A percentile compares a stretch with the other conserved stretches of the same genome.
Evolutionary conservation across 1,284 basidiomycete species (phyloP).

Genomic region (Leccinum laetum): DNA sequence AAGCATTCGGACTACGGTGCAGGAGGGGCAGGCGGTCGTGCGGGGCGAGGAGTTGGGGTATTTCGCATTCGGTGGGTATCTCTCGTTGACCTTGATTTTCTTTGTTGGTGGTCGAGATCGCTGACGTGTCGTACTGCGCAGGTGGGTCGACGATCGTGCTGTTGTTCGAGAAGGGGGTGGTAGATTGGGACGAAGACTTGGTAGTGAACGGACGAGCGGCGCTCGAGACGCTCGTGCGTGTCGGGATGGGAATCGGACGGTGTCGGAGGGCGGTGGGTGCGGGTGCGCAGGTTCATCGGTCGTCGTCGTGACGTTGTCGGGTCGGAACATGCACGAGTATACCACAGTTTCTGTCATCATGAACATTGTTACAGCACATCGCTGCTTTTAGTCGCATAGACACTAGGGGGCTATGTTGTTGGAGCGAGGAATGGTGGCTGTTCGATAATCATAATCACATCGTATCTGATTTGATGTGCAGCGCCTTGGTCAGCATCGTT

Average conservation of each 20-base stretch:
- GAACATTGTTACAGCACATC: not conserved
- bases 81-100: not conserved
- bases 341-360: not conserved
- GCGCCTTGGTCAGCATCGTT: not conserved
- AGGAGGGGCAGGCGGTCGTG: slow-evolving; percentile 77
- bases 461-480: not conserved
- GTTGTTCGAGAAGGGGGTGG: slow-evolving; percentile 79
- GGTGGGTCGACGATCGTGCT: slow-evolving; percentile 90
- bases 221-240: slow-evolving; percentile 86
- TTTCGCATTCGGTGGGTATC: slow-evolving; percentile 83
- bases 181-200: slow-evolving; percentile 93
- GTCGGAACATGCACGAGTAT: not conserved
- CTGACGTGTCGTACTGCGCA: slow-evolving; percentile 28
- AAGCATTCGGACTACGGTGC: slow-evolving; percentile 82
- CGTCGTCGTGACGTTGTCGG: slow-evolving; percentile 5
- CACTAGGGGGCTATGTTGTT: not conserved
- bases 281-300: not conserved
- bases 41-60: slow-evolving; percentile 93
- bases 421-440: not conserved
- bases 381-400: not conserved
- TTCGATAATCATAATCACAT: not conserved
- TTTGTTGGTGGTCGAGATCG: not conserved
- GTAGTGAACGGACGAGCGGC: slow-evolving; percentile 79
- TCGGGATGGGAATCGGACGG: slow-evolving; percentile 84
- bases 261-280: slow-evolving; percentile 12